Conservation (phyloP, 2,329 filamentous ascomycete genomes). For the Colletotrichum cordylinicola region DNA sequence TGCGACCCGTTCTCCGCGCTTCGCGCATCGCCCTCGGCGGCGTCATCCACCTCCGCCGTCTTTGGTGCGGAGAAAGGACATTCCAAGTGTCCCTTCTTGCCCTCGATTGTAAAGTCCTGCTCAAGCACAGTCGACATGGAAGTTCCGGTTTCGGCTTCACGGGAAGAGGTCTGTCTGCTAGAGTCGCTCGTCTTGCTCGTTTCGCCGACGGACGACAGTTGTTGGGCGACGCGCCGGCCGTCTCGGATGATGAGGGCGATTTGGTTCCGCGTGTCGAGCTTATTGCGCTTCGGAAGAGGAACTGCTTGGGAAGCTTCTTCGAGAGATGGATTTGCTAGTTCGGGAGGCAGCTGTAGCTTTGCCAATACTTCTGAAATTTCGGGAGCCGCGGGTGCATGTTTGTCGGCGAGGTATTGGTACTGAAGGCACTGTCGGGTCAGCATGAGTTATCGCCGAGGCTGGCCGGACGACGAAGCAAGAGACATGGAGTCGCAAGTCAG, state of each 20-base stretch:
- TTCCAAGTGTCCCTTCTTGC: conserved; percentile 77
- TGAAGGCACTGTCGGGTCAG: conserved; percentile 34
- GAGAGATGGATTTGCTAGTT: conserved; percentile 49
- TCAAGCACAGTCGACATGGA: conserved; percentile 74
- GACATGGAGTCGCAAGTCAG: conserved; percentile 37
- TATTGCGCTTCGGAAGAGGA: conserved; percentile 57
- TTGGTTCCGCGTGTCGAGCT: conserved; percentile 57
- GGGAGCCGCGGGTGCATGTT: conserved; percentile 68
- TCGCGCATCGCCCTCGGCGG: neutral
- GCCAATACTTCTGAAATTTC: conserved; percentile 72
- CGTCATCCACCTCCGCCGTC: conserved; percentile 7
- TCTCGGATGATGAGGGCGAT: conserved; percentile 69
- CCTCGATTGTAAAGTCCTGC: conserved; percentile 88
- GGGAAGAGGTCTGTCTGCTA: conserved; percentile 53
- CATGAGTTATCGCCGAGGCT: neutral
- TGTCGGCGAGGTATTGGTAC: conserved; percentile 71
- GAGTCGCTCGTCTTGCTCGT: conserved; percentile 57
- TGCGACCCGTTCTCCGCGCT: conserved; percentile 4
- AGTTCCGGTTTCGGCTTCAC: conserved; percentile 51
- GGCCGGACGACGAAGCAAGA: conserved; percentile 8
- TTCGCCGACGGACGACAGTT: conserved; percentile 54
- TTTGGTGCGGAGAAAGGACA: conserved; percentile 75
- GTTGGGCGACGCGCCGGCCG: conserved; percentile 63
- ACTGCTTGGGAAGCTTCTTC: conserved; percentile 56
- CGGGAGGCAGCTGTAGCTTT: conserved; percentile 70